Base-by-base conservation (phyloP, 2,329 filamentous ascomycete species). In the Neoascochyta sp. region DNA sequence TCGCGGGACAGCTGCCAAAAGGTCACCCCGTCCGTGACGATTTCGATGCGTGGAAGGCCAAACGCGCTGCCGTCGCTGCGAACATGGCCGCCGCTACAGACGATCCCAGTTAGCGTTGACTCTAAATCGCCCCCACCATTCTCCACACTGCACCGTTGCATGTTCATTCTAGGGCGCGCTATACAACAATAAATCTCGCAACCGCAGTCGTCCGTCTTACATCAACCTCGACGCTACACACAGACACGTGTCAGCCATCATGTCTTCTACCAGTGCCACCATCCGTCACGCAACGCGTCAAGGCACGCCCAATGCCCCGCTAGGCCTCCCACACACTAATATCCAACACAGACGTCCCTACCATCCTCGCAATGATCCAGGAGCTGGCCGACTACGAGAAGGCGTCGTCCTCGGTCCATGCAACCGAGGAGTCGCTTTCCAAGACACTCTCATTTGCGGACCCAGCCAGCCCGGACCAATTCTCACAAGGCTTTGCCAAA, bases 381-480 rank as follows among this genome's bases (percentile, higher is more conserved):
- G 90, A 88, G 57, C 80, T 96, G 7, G 90, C 90, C 47, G 77
- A 81, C 49, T 95, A 95, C 69, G 88, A 95, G 63, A 80, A 90
- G 16, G 83, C 84, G 52, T 69, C 81, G 3, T 69, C 81, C 48
- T 68, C 71, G 45, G 87, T 94, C 44, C 74, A 86, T 57, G 88
- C 90, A 0, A 96, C 88, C 15, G 75, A 84, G 43, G 75, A 80
- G 17, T 78, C 76, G 14, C 81, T 96, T 19, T 65, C 73, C 7
- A 67, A 71, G 18, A 95, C 88, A 13, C 80, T 96, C 45, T 84
- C 86, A 24, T 93, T 95, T 61, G 82, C 82, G 60, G 68, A 42
- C 60, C 46, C 51, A 7, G 30, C 39, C 7, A 38, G 35, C 9
- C 46, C 51, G 9, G 34, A 42, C 15, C 38, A 35, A 5, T 9